Base-by-base conservation (phyloP, 2,329 filamentous ascomycete species). In the Thielaviopsis musarum region DNA sequence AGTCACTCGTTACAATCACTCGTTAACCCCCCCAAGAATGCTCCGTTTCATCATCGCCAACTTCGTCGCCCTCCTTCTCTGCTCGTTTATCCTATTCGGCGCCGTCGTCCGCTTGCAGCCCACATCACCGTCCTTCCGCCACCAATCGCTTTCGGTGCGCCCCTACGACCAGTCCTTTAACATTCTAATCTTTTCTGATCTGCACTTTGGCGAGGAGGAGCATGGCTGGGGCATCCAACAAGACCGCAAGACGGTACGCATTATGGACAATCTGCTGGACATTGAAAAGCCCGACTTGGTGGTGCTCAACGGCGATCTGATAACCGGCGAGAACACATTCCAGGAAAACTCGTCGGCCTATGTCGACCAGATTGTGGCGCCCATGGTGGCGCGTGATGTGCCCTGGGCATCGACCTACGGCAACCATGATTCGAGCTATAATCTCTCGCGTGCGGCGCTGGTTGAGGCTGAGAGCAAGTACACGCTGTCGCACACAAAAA, bases 161-260 rank as follows among this genome's bases (percentile, higher is more conserved):
- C 21, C 19, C 2, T 26, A 51, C 24, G 71, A 77, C 52, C 75
- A 75, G 5, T 74, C 70, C 0, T 79, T 80, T 64, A 74, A 77
- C 57, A 70, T 80, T 34, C 71, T 80, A 1, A 75, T 88, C 13
- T 85, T 89, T 62, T 77, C 80, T 28, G 85, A 89, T 64, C 69
- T 88, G 7, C 85, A 89, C 66, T 85, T 85, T 66, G 85, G 84
- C 10, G 85, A 89, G 69, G 77, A 80, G 80, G 69, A 64, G 71
- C 67, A 72, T 34, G 64, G 66, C 22, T 80, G 73, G 72, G 71
- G 73, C 0, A 72, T 74, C 3, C 70, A 72, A 34, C 77, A 80
- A 62, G 84, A 88, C 67, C 66, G 74, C 61, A 78, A 79, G 57
- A 80, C 80, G 0, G 69, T 78, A 3, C 64, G 69, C 4, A 80